These are phyloP conservation scores for Dryas drummondii DNA, from an alignment of 306 rosid genomes.

Conservation along the genomic window DNA sequence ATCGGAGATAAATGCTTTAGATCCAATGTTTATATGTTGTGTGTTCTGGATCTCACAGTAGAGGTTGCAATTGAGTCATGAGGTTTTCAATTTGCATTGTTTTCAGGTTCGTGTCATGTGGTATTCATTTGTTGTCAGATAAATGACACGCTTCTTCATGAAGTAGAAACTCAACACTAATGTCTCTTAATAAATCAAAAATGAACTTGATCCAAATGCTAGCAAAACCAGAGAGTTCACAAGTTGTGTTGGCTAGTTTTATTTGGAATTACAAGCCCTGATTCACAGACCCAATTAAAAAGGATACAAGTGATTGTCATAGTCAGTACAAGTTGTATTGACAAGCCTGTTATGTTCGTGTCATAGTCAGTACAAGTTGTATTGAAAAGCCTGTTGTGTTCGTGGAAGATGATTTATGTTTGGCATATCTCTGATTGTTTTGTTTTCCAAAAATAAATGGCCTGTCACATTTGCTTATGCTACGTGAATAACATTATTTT, in stretches of 20 bases:
- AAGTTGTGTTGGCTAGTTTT: neutral
- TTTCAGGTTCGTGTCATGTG: too few relatives aligned
- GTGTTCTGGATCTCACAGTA: too few relatives aligned
- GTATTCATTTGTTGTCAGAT: too few relatives aligned
- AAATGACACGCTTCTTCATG: too few relatives aligned
- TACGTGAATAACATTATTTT: neutral
- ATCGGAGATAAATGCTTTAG: neutral
- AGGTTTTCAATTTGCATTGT: too few relatives aligned
- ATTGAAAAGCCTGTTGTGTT: neutral
- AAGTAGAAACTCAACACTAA: too few relatives aligned
- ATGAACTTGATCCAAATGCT: too few relatives aligned
- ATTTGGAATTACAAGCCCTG: neutral
- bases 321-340: neutral
- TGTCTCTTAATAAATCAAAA: too few relatives aligned
- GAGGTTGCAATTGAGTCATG: too few relatives aligned
- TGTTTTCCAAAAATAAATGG: neutral
- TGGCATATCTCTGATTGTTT: neutral
- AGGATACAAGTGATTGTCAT: neutral
- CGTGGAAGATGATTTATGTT: neutral
- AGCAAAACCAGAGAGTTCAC: too few relatives aligned
- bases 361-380: neutral
- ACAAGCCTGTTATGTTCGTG: neutral
- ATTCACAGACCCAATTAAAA: neutral
- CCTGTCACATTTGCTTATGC: neutral
- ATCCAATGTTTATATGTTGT: too few relatives aligned